Percentiles rank a stretch among this genome's conserved stretches.
Conservation (phyloP, 768 basidiomycete genomes). For the Leccinum olivaceopallidum region DNA sequence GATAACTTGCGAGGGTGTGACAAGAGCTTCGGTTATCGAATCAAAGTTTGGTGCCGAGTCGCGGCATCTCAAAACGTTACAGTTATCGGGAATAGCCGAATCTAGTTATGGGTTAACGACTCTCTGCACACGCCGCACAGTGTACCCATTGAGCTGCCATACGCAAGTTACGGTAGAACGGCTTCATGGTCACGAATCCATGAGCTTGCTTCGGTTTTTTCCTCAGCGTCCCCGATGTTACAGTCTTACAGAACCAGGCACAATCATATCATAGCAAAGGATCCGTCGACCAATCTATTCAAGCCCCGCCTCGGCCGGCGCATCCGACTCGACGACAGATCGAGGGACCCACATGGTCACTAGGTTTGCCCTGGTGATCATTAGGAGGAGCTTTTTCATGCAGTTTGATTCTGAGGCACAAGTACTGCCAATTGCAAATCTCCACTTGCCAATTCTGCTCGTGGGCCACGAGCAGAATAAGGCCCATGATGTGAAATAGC, state of each 20-base stretch:
- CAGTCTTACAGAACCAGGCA: background rate
- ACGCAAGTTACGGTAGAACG: background rate
- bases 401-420: background rate
- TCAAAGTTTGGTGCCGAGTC: slow-evolving; percentile 25
- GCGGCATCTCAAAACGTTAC: slow-evolving; percentile 21
- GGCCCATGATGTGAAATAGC: too few relatives aligned
- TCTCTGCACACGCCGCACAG: background rate
- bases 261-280: background rate
- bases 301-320: background rate
- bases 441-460: too few relatives aligned
- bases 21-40: background rate
- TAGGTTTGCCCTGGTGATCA: background rate
- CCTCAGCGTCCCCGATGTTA: background rate
- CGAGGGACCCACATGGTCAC: too few relatives aligned
- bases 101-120: too few relatives aligned
- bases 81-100: slow-evolving; percentile 15
- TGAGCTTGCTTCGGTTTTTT: background rate
- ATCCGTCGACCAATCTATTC: background rate
- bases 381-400: background rate
- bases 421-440: too few relatives aligned
- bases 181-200: background rate
- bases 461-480: background rate
- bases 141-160: too few relatives aligned
- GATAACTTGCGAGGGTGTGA: background rate
- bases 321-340: background rate